Base-by-base conservation (phyloP, 352 stramenopile genomes). In the Phytophthora citrophthora region DNA sequence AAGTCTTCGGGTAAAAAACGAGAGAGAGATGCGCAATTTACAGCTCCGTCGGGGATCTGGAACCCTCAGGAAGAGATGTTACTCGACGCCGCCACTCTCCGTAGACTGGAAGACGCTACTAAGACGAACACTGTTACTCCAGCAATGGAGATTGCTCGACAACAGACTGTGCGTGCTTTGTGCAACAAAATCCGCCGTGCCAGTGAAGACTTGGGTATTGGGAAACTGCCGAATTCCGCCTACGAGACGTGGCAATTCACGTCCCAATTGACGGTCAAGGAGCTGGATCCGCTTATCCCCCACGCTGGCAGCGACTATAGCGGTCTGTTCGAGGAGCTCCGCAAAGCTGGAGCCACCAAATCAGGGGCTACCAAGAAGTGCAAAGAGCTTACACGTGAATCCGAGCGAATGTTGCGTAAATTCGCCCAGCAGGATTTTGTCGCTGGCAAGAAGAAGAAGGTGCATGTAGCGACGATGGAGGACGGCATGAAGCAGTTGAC, bases 241-340 rank as follows among this genome's bases (percentile, higher is more conserved):
- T 93, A 89, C 69, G 87, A 95, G 70, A 90, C 82, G 26, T 95
- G 85, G 87, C 85, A 95, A 57, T 91, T 94, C 54, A 90, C 81
- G 41, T 91, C 84, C 29, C 74, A 79, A 39, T 71, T 95, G 23
- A 90, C 76, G 4, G 77, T 88, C n/a, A 76, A 79, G 16, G 79
- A 92, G 52, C 74, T 73, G 16, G 87, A 95, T 49, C 84, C 86
- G 44, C 57, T 93, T 12, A 86, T 95, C 29, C 81, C 84, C n/a
- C 81, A 91, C 34, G 79, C 74, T 1, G 68, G 52, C 1, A 93
- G 84, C 24, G 83, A 93, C 65, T 91, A 91, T 60, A 84, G 70
- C 31, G 84, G 83, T 0, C 68, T 94, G 15, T 79, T 82, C 26
- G 82, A 94, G 36, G 83, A 94, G 73, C 68, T 94, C 16, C 29